phyloP scores from a whole-genome alignment of 2,329 filamentous ascomycete species.

The Fusarium annulatum region DNA sequence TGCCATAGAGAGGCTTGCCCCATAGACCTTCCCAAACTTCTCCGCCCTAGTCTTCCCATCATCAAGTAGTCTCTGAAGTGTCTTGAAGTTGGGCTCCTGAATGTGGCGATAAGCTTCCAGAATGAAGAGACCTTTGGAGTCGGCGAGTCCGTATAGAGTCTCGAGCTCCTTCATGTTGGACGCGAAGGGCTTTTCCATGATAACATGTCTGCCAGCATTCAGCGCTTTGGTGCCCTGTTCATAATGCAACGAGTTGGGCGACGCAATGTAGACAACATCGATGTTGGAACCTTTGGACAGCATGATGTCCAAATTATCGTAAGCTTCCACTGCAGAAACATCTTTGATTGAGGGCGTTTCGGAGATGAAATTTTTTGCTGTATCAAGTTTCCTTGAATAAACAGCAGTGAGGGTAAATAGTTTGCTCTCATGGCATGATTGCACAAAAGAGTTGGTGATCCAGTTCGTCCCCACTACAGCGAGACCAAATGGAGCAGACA shows the following conservation, averaged over 20 bases:
- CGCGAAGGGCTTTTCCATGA: constrained; percentile 37
- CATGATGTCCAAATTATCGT: constrained; percentile 27
- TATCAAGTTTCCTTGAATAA: constrained; percentile 30
- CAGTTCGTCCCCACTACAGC: constrained; percentile 37
- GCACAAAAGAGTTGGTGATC: constrained; percentile 38
- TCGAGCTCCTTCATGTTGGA: constrained; percentile 27
- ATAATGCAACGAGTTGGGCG: constrained; percentile 36
- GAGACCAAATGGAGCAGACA: constrained; percentile 31
- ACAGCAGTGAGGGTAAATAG: constrained; percentile 23
- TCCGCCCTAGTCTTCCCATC: constrained; percentile 18
- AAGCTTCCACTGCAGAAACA: not conserved
- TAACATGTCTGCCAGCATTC: constrained; percentile 22
- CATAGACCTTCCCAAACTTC: constrained; percentile 25
- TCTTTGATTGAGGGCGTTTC: constrained; percentile 31
- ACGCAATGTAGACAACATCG: constrained; percentile 31
- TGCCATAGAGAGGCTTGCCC: constrained; percentile 32
- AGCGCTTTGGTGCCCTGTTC: constrained; percentile 23
- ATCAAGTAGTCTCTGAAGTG: constrained; percentile 22
- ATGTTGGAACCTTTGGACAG: constrained; percentile 3
- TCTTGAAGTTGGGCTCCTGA: constrained; percentile 38
- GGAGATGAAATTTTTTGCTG: constrained; percentile 21
- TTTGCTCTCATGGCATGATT: constrained; percentile 34
- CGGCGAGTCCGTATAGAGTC: constrained; percentile 25
- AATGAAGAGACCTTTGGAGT: constrained; percentile 23
- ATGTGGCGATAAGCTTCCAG: constrained; percentile 37